These are phyloP conservation scores for Coemansia sp. DNA, from an alignment of 192 early-diverging fungal genomes.

Conservation along the genomic window DNA sequence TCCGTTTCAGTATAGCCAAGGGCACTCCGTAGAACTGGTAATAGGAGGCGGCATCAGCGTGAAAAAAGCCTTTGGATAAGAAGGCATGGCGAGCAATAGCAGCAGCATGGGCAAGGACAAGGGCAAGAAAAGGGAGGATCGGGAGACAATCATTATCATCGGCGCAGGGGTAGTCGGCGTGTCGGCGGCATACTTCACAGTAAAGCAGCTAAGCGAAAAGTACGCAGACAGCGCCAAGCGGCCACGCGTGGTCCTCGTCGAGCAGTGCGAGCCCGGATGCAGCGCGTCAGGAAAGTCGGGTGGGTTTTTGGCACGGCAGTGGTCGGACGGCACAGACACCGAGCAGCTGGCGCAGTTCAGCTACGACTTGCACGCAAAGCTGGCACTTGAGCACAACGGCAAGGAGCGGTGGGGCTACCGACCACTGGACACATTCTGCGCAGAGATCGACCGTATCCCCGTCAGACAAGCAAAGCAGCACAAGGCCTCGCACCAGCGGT, in stretches of 20 bases:
- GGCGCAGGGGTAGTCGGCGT: conserved; percentile 52
- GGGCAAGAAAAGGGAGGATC: not conserved
- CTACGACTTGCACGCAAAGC: conserved; percentile 51
- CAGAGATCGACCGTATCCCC: conserved; percentile 50
- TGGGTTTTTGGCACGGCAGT: conserved; percentile 53
- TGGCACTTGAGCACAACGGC: conserved; percentile 42
- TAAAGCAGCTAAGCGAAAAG: conserved; percentile 25
- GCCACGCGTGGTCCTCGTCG: conserved; percentile 46
- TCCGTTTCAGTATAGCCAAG: not conserved
- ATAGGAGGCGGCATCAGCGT: not conserved
- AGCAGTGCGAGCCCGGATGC: conserved; percentile 52
- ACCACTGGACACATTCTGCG: conserved; percentile 44
- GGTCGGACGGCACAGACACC: conserved; percentile 54
- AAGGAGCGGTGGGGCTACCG: conserved; percentile 47
- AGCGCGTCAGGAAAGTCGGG: conserved; percentile 53
- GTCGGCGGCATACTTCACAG: conserved; percentile 46
- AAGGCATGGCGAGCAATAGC: not conserved
- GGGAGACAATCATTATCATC: conserved; percentile 47
- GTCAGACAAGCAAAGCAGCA: conserved; percentile 49
- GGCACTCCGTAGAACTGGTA: not conserved
- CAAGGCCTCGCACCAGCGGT: conserved; percentile 32
- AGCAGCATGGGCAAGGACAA: not conserved
- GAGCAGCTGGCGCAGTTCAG: conserved; percentile 55
- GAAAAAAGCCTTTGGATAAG: not conserved
- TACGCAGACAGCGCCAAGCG: conserved; percentile 18